phyloP scores from a whole-genome alignment of 257 asterid genomes.

The Penstemon newberryi region DNA sequence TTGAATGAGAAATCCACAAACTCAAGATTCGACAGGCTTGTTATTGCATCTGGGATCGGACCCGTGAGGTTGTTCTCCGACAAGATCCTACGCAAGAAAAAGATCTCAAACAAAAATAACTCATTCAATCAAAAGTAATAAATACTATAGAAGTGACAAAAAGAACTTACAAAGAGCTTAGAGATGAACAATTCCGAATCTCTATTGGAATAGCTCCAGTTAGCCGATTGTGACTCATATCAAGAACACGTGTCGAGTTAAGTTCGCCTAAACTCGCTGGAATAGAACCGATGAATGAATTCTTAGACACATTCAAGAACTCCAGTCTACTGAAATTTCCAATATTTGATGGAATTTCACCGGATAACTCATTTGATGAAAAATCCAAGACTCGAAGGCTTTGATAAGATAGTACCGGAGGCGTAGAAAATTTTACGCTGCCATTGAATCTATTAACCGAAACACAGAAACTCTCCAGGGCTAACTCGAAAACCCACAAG shows the following conservation, averaged over 20 bases:
- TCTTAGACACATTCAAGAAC: slow-evolving; percentile 59
- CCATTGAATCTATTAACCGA: slow-evolving; percentile 65
- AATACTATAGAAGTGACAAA: background rate
- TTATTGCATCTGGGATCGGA: slow-evolving; percentile 48
- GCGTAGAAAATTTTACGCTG: slow-evolving; percentile 31
- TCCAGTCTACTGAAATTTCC: slow-evolving; percentile 60
- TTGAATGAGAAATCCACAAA: slow-evolving; percentile 71
- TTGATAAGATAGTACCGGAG: slow-evolving; percentile 38
- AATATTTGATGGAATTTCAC: slow-evolving; percentile 53
- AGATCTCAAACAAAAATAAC: slow-evolving; percentile 13
- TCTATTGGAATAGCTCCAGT: slow-evolving; percentile 52
- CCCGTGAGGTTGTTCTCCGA: slow-evolving; percentile 72
- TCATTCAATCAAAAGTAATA: background rate
- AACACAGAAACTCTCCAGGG: slow-evolving; percentile 47
- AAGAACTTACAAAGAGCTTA: slow-evolving; percentile 64
- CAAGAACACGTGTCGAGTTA: slow-evolving; percentile 46
- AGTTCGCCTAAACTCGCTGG: slow-evolving; percentile 59
- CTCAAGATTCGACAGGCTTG: slow-evolving; percentile 61
- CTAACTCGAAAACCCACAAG: slow-evolving; percentile 58
- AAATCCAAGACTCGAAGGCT: slow-evolving; percentile 60
- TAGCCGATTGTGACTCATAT: slow-evolving; percentile 67
- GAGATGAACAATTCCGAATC: slow-evolving; percentile 59
- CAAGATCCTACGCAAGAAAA: slow-evolving; percentile 50
- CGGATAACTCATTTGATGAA: slow-evolving; percentile 69
- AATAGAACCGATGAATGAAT: slow-evolving; percentile 52